Evolutionary conservation across 257 asterid genomes (phyloP).

Genomic region (Ballota nigra): DNA sequence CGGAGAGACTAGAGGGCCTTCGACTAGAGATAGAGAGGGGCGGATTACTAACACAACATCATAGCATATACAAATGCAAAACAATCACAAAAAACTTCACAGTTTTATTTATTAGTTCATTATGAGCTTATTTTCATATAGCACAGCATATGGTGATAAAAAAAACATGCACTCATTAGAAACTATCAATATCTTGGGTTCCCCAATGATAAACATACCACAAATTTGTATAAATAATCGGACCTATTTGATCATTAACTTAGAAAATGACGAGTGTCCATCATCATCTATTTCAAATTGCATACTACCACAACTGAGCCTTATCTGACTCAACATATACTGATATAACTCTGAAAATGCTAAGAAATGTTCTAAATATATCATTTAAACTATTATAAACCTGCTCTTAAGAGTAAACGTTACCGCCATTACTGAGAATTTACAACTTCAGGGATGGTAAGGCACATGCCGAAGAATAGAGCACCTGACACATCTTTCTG

Average conservation of each 20-base stretch:
- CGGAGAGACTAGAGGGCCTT: constrained; percentile 65
- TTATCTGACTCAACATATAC: background rate
- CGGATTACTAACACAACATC: background rate
- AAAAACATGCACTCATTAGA: background rate
- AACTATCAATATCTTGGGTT: too few relatives aligned
- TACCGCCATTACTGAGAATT: too few relatives aligned
- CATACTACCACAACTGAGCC: background rate
- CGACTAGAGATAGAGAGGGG: constrained; percentile 34
- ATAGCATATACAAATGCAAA: background rate
- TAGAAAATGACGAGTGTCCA: background rate
- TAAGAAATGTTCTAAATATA: background rate
- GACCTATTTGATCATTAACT: background rate
- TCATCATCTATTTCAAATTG: background rate
- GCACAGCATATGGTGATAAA: background rate
- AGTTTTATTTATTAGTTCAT: background rate
- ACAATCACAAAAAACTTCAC: background rate
- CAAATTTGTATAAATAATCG: background rate
- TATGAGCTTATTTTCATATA: constrained; percentile 1
- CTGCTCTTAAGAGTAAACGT: too few relatives aligned
- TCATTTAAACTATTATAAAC: background rate
- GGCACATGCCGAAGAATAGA: too few relatives aligned
- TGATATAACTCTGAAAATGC: too few relatives aligned
- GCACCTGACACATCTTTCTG: too few relatives aligned
- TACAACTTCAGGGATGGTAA: too few relatives aligned
- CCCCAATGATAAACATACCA: too few relatives aligned